Evolutionary conservation across 2,329 filamentous ascomycete genomes (phyloP).

Genomic region (Tolypocladium endophyticum): DNA sequence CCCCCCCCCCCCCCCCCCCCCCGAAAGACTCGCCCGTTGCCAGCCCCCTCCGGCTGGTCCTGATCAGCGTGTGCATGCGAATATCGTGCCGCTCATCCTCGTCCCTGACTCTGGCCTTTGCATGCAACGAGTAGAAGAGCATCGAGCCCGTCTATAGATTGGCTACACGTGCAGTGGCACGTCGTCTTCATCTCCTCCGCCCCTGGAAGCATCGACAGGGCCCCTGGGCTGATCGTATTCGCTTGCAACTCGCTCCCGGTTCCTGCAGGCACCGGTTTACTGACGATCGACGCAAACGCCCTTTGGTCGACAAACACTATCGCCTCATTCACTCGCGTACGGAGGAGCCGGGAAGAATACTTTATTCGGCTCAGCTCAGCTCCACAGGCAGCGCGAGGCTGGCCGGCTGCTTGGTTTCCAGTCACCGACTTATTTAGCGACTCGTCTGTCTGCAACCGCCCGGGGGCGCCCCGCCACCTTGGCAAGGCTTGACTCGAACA

Average conservation of each 20-base stretch:
- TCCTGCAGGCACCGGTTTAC: constrained; percentile 1
- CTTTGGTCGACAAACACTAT: background rate
- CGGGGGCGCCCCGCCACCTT: background rate
- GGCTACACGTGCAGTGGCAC: background rate
- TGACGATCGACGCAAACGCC: background rate
- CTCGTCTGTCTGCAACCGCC: background rate
- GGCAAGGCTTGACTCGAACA: constrained; percentile 4
- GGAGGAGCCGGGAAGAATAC: background rate
- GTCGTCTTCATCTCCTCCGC: background rate
- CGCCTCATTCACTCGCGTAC: background rate
- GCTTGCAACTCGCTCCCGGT: background rate
- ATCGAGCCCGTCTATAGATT: background rate
- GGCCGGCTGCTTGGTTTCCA: background rate
- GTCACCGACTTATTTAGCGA: background rate
- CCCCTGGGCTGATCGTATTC: background rate
- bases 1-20: too few relatives aligned
- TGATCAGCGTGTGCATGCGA: background rate
- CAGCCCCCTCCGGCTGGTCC: background rate
- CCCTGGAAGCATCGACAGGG: background rate
- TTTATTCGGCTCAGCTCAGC: background rate
- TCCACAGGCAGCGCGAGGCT: background rate
- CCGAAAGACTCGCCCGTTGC: background rate
- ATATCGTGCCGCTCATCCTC: background rate
- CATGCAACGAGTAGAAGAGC: background rate
- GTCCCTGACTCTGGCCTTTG: background rate